A percentile compares a stretch with the other conserved stretches of the same genome.
Conservation (phyloP, 768 basidiomycete genomes). For the Arthromyces matolae region DNA sequence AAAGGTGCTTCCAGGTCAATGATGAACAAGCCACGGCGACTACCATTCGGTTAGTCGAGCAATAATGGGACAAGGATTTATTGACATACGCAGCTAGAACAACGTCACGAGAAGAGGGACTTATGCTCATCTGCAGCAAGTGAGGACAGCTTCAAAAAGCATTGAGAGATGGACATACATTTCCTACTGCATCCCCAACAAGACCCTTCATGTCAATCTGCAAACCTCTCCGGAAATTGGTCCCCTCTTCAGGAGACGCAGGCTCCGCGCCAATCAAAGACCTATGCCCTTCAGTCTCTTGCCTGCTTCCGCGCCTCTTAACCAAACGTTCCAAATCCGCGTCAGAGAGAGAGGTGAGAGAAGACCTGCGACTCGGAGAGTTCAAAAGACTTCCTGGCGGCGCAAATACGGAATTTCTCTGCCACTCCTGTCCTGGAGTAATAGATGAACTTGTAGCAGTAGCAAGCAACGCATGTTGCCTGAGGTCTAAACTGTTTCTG, state of each 20-base stretch:
- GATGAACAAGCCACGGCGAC: slow-evolving; percentile 88
- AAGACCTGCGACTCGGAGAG: slow-evolving; percentile 13
- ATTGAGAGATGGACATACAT: slow-evolving; percentile 46
- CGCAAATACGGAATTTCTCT: slow-evolving; percentile 14
- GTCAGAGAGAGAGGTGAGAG: slow-evolving; percentile 9
- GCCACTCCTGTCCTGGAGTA: slow-evolving; percentile 14
- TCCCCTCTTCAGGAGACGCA: slow-evolving; percentile 46
- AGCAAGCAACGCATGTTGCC: slow-evolving; percentile 8
- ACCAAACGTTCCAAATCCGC: neutral
- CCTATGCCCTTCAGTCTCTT: slow-evolving; percentile 3
- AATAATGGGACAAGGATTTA: neutral
- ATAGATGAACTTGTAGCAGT: slow-evolving; percentile 4
- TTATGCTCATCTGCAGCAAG: slow-evolving; percentile 78
- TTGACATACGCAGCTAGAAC: slow-evolving; percentile 75
- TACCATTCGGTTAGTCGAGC: slow-evolving; percentile 17
- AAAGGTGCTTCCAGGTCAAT: slow-evolving; percentile 89
- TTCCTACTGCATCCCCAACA: slow-evolving; percentile 80
- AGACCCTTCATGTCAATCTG: slow-evolving; percentile 79
- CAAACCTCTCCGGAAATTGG: slow-evolving; percentile 54
- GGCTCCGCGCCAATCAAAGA: slow-evolving; percentile 5
- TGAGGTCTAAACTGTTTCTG: slow-evolving; percentile 10
- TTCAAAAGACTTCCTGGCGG: slow-evolving; percentile 15
- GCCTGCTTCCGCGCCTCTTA: slow-evolving; percentile 7
- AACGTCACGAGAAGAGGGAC: slow-evolving; percentile 83
- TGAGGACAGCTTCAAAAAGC: slow-evolving; percentile 7